Evolutionary conservation across 2,329 filamentous ascomycete genomes (phyloP).

Genomic region (Trichoderma breve): DNA sequence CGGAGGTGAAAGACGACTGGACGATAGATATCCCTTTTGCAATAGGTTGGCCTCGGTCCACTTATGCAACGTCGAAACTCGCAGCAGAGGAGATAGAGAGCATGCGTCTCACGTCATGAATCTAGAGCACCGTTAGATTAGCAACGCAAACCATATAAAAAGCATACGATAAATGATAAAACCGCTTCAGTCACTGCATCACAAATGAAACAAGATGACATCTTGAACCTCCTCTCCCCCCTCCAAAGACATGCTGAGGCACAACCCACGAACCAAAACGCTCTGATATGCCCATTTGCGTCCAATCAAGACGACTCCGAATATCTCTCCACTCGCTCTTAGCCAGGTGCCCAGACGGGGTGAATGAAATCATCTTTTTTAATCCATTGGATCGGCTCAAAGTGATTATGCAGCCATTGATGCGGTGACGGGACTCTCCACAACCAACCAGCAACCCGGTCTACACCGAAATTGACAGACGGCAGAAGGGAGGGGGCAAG

Average conservation of each 20-base stretch:
- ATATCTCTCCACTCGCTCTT: not conserved
- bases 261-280: not conserved
- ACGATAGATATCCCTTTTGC: not conserved
- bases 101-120: not conserved
- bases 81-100: not conserved
- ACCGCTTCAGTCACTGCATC: not conserved
- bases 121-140: not conserved
- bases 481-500: not conserved
- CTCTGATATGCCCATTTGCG: not conserved
- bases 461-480: constrained; percentile 23
- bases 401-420: constrained; percentile 14
- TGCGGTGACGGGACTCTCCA: constrained; percentile 16
- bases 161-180: not conserved
- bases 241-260: not conserved
- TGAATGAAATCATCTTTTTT: not conserved
- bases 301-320: not conserved
- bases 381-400: constrained; percentile 3
- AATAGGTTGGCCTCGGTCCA: not conserved
- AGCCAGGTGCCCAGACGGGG: not conserved
- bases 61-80: not conserved
- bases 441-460: constrained; percentile 23
- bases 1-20: not conserved
- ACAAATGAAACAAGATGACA: not conserved
- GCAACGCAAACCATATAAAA: not conserved
- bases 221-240: not conserved